phyloP scores from a whole-genome alignment of 2,329 filamentous ascomycete species.

The Stemphylium beticola region DNA sequence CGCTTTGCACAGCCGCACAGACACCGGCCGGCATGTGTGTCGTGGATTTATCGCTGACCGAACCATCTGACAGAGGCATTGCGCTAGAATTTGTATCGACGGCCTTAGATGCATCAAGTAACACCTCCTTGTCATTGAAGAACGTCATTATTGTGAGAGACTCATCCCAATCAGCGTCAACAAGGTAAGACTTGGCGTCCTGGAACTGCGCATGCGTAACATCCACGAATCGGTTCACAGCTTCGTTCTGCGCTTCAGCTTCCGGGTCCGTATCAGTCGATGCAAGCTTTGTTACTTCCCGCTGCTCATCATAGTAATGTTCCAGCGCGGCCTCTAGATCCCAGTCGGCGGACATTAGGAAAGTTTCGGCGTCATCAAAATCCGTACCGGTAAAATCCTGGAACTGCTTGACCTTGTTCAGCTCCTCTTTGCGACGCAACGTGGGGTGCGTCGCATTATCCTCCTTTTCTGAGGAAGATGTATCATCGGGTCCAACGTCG shows the following conservation, averaged over 20 bases:
- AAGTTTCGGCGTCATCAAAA: neutral
- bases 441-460: too few species aligned
- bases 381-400: neutral
- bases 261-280: too few species aligned
- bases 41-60: neutral
- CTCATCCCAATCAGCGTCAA: neutral
- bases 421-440: neutral
- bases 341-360: neutral
- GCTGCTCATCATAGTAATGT: neutral
- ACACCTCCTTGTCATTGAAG: neutral
- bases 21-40: neutral
- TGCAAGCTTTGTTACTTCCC: neutral
- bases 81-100: neutral
- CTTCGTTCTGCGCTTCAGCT: neutral
- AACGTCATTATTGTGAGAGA: neutral
- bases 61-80: neutral
- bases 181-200: neutral
- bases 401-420: neutral
- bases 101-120: neutral
- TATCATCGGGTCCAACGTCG: neutral
- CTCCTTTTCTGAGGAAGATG: neutral
- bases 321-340: neutral
- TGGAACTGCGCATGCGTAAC: neutral
- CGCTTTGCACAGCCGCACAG: too few species aligned
- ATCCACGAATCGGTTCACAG: neutral